Percentiles rank a stretch among this genome's conserved stretches.
phyloP scores from a whole-genome alignment of 345 rosid species.

The Luvunga scandens region DNA sequence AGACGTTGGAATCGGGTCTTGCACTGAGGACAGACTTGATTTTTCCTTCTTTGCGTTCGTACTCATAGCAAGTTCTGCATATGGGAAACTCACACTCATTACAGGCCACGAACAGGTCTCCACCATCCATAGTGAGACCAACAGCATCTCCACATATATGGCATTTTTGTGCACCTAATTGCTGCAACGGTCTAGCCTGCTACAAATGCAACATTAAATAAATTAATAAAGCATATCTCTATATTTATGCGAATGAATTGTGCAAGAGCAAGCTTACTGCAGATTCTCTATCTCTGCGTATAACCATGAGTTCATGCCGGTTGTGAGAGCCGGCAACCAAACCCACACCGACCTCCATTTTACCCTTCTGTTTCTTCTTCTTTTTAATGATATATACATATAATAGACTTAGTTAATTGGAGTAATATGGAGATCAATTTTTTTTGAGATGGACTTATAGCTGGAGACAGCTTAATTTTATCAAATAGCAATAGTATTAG shows the following conservation, averaged over 20 bases:
- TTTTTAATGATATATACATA: no score
- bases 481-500: neutral
- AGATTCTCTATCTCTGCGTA: conserved; percentile 28
- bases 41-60: conserved; percentile 59
- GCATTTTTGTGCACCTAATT: conserved; percentile 36
- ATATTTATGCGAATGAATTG: neutral
- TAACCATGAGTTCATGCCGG: conserved; percentile 45
- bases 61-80: conserved; percentile 57
- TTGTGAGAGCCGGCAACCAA: conserved; percentile 54
- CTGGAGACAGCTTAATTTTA: neutral
- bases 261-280: conserved; percentile 18
- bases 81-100: conserved; percentile 63
- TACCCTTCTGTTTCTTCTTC: neutral
- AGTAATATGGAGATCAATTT: neutral
- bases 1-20: conserved; percentile 61
- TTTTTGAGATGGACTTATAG: neutral
- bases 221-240: neutral
- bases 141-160: conserved; percentile 52
- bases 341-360: conserved; percentile 41
- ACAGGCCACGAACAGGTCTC: conserved; percentile 54
- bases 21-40: conserved; percentile 56
- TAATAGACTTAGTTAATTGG: neutral
- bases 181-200: conserved; percentile 29
- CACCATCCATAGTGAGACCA: conserved; percentile 41
- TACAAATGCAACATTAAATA: neutral